Conservation (phyloP, 257 asterid species). For the Jaltomata sinuosa region DNA sequence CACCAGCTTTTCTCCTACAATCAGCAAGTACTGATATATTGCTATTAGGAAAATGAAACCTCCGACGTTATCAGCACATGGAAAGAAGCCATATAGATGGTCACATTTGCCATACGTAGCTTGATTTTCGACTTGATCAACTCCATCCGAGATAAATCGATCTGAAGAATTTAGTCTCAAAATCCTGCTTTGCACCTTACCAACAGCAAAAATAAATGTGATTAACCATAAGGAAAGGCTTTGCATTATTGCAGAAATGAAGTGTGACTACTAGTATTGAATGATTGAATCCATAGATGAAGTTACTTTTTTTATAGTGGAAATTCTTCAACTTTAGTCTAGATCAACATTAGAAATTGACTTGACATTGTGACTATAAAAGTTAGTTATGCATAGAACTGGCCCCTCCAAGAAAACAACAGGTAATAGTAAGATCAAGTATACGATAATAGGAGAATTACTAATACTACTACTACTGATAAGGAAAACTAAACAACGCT, state of each 20-base stretch:
- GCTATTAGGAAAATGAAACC: slow-evolving; percentile 36
- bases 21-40: slow-evolving; percentile 37
- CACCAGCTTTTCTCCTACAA: slow-evolving; percentile 31
- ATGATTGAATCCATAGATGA: neutral
- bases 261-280: neutral
- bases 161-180: neutral
- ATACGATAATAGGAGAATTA: no score
- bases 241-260: neutral
- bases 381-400: neutral
- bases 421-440: no score
- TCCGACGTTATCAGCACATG: slow-evolving; percentile 41
- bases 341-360: neutral
- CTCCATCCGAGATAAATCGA: neutral
- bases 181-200: neutral
- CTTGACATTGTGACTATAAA: neutral
- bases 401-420: neutral
- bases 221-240: neutral
- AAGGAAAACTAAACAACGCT: no score
- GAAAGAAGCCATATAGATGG: slow-evolving; percentile 52
- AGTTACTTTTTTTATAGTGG: neutral
- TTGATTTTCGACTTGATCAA: neutral
- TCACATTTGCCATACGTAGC: slow-evolving; percentile 11
- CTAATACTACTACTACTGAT: no score
- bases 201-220: neutral
- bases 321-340: neutral